phyloP scores from a whole-genome alignment of 495 filamentous ascomycete genomes.

The Endocarpon pusillum region DNA sequence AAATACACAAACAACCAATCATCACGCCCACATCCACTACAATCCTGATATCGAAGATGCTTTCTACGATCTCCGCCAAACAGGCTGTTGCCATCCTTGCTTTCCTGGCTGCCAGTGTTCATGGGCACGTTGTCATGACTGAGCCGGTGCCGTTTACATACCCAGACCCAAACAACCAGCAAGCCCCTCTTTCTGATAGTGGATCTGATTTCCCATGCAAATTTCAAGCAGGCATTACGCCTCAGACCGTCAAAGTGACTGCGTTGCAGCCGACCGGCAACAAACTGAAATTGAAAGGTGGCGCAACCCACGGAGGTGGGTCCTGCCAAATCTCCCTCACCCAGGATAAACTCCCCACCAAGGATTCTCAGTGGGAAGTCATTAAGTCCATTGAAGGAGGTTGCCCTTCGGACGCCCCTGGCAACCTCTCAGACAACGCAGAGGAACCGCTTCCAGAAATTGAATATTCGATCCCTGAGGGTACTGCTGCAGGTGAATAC shows the following conservation, averaged over 20 bases:
- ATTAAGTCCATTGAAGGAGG: conserved; percentile 71
- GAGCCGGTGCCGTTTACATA: conserved; percentile 47
- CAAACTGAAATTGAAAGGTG: conserved; percentile 22
- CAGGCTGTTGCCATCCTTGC: conserved; percentile 26
- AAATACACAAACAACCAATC: too few relatives aligned
- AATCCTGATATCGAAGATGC: conserved; percentile 1
- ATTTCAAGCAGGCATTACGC: conserved; percentile 8
- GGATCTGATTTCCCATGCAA: conserved; percentile 75
- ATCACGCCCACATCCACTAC: not conserved
- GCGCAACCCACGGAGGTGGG: conserved; percentile 68
- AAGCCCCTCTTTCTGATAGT: conserved; percentile 38
- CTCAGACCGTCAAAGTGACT: conserved; percentile 15
- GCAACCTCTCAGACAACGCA: conserved; percentile 19
- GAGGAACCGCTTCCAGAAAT: conserved; percentile 20
- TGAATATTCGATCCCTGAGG: conserved; percentile 28
- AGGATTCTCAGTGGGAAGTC: conserved; percentile 45
- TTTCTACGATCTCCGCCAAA: conserved; percentile 1
- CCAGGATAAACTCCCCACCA: conserved; percentile 46
- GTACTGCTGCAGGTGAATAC: conserved; percentile 31
- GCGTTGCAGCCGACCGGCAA: too few relatives aligned
- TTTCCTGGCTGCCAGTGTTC: conserved; percentile 27
- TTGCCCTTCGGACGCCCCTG: conserved; percentile 41
- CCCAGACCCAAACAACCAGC: conserved; percentile 32
- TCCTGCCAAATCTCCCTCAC: conserved; percentile 77
- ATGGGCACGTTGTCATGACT: conserved; percentile 57